These are phyloP conservation scores for Amanita phalloides DNA, from an alignment of 768 basidiomycete species.

Conservation along the genomic window DNA sequence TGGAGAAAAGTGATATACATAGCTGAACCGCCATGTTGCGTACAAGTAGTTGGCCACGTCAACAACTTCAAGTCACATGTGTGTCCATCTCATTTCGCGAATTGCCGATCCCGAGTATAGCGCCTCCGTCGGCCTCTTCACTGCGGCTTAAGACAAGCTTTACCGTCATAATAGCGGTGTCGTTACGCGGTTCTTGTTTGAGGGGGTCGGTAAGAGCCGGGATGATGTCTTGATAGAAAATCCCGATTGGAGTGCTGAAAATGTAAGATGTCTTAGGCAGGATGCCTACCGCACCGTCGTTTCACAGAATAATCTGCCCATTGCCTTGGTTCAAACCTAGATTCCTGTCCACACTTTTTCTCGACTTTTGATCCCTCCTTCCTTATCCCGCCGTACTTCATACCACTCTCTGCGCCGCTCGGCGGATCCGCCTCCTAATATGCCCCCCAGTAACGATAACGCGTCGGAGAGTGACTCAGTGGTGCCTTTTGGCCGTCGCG, in stretches of 20 bases:
- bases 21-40: too few relatives aligned
- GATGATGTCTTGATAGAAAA: not conserved
- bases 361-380: too few relatives aligned
- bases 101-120: too few relatives aligned
- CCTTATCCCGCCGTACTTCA: not conserved
- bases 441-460: not conserved
- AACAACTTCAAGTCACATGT: too few relatives aligned
- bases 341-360: not conserved
- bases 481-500: not conserved
- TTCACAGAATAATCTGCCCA: not conserved
- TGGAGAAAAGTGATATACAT: too few relatives aligned
- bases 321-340: not conserved
- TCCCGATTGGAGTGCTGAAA: not conserved
- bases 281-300: not conserved
- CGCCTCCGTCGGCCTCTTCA: too few relatives aligned
- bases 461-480: not conserved
- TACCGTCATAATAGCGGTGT: not conserved
- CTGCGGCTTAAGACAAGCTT: too few relatives aligned
- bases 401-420: not conserved
- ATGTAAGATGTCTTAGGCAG: not conserved
- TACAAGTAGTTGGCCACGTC: too few relatives aligned
- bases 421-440: not conserved
- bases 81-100: too few relatives aligned
- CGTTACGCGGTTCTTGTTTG: not conserved
- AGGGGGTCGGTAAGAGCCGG: not conserved